Base-by-base conservation (phyloP, 495 filamentous ascomycete species). In the Aspergillus mulundensis region DNA sequence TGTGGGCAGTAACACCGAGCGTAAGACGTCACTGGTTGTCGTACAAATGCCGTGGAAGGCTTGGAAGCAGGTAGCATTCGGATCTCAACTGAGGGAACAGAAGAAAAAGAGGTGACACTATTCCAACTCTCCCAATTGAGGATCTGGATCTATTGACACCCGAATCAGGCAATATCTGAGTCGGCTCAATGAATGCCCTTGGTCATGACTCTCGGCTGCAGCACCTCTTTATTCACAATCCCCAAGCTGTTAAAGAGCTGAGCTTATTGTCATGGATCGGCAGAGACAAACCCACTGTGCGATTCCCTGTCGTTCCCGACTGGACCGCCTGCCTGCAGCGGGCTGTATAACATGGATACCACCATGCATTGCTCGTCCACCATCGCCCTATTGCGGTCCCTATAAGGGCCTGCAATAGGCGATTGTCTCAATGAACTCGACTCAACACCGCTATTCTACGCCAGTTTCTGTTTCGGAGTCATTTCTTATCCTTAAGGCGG, bases 381-480 rank as follows among this genome's bases (percentile, higher is more conserved):
- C 42, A 11, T 30, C 32, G 34, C n/a, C 20, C 19, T 18, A n/a
- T 25, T 43, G 46, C 42, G 23, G 12, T 42, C 28, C 43, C 8
- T 10, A 52, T 28, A 19, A 45, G 36, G 28, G 6, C 23, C 38
- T 40, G 15, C 23, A 43, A 47, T 40, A 30, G 42, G 11, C 42
- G 20, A 32, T 20, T 62, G 60, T 62, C 53, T 59, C 60, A 56
- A 50, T 44, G 46, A n/a, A 24, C 12, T 21, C 28, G 28, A 21
- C 10, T 34, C 34, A 30, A 58, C 18, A 21, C 53, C 6, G 21
- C 25, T 49, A 28, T 44, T 45, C 32, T 47, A 50, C 46, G 44
- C 54, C 42, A 50, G 53, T 15, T n/a, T 38, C 54, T 54, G 54
- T 54, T 57, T 34, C 50, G 40, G 46, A 57, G 24, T 19, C 54